These are phyloP conservation scores for Lipomyces spencermartinsiae DNA, from an alignment of 805 yeast genomes.

Conservation along the genomic window DNA sequence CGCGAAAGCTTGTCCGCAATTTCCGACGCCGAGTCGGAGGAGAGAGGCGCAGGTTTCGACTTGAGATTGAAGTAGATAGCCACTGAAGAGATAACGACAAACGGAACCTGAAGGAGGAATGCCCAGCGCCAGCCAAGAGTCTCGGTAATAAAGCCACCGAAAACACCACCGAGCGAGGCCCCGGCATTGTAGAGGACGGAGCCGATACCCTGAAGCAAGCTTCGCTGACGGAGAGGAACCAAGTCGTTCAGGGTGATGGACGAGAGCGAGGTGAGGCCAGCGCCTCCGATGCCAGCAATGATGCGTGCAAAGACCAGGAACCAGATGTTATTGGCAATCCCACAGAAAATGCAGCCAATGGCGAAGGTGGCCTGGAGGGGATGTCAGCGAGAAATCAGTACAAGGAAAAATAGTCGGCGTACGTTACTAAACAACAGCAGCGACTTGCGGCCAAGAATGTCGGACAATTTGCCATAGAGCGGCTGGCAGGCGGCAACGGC, in stretches of 20 bases:
- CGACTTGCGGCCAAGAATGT: slow-evolving; percentile 55
- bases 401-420: slow-evolving; percentile 50
- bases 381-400: background rate
- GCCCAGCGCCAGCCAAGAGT: slow-evolving; percentile 61
- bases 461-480: slow-evolving; percentile 72
- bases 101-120: slow-evolving; percentile 41
- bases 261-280: slow-evolving; percentile 71
- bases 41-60: slow-evolving; percentile 54
- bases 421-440: slow-evolving; percentile 53
- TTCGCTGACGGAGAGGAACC: slow-evolving; percentile 69
- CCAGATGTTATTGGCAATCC: slow-evolving; percentile 43
- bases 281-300: slow-evolving; percentile 77
- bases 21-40: slow-evolving; percentile 57
- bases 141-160: slow-evolving; percentile 53
- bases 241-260: slow-evolving; percentile 73
- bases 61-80: slow-evolving; percentile 73
- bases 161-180: slow-evolving; percentile 60
- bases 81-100: slow-evolving; percentile 65
- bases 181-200: slow-evolving; percentile 73
- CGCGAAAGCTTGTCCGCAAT: slow-evolving; percentile 50
- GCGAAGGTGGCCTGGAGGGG: slow-evolving; percentile 49
- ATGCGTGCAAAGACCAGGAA: slow-evolving; percentile 53
- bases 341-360: slow-evolving; percentile 61
- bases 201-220: slow-evolving; percentile 71
- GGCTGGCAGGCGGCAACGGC: slow-evolving; percentile 82